A percentile compares a stretch with the other conserved stretches of the same genome.
These are phyloP conservation scores for Aspergillus spinulosporus DNA, from an alignment of 2,329 filamentous ascomycete species.

Conservation along the genomic window DNA sequence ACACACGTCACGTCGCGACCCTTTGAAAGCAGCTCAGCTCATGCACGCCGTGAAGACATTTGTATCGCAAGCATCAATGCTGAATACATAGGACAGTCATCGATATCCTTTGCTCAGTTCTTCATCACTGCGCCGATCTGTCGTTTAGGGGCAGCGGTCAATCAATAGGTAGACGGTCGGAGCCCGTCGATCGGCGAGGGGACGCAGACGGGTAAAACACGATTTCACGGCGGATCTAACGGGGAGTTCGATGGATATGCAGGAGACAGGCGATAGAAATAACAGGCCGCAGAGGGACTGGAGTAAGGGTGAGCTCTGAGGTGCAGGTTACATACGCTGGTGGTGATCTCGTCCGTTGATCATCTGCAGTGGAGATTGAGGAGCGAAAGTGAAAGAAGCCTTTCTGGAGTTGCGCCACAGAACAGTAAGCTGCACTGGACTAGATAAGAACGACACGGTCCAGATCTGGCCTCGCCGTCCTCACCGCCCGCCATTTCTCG, in stretches of 20 bases:
- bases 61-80: constrained; percentile 14
- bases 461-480: constrained; percentile 12
- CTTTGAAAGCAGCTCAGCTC: constrained; percentile 17
- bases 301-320: background rate
- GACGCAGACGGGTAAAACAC: background rate
- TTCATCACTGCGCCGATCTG: constrained; percentile 11
- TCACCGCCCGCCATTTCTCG: constrained; percentile 10
- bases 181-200: background rate
- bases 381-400: constrained; percentile 3
- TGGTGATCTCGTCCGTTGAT: background rate
- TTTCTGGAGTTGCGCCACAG: constrained; percentile 11
- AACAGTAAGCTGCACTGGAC: too few species aligned
- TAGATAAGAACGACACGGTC: background rate
- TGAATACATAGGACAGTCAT: background rate
- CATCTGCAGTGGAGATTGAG: background rate
- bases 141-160: background rate
- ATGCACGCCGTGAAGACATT: constrained; percentile 19
- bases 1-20: constrained; percentile 18
- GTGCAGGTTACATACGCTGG: constrained; percentile 7
- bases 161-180: constrained; percentile 11
- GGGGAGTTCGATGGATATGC: background rate
- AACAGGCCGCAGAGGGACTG: background rate
- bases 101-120: constrained; percentile 3
- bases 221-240: background rate
- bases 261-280: background rate